Evolutionary conservation across 2,329 filamentous ascomycete genomes (phyloP), one percentile per base, ranked within the genome.

Genomic region (Sphaerulina musiva): DNA sequence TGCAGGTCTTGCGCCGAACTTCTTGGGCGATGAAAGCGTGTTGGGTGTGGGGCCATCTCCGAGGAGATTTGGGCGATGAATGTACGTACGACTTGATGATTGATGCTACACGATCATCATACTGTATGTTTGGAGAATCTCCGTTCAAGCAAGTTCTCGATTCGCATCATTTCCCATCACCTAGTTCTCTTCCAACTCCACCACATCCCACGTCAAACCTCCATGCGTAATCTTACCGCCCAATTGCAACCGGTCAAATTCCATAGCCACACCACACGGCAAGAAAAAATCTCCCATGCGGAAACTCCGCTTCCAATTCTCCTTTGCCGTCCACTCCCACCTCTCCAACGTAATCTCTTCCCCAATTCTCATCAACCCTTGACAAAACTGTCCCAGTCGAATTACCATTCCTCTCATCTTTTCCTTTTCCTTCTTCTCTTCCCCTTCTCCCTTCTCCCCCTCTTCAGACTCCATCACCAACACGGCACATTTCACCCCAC

Each of bases 321-420:
- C 57, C 46, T 58, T 40, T 57, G 12, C 48, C 48, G 23, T 56
- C 62, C 73, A 79, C 61, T 74, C 72, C 81, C 81, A 84, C 51
- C 80, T 72, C 73, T 85, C 82, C 1, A 76, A 70, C 17, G 73
- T 70, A 9, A 79, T 63, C 4, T 66, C 61, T 0, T 69, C 66
- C 0, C 74, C 76, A 1, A 69, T 66, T 57, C 78, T 74, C 47
- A 81, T 32, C 4, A 86, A 64, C 1, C 78, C 82, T 70, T 86
- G 83, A 38, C 74, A 78, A 57, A 72, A 77, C 53, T 74, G 69
- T 0, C 80, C 83, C 1, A 85, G 63, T 20, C 78, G 66, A 0
- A 85, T 69, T 0, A 83, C 71, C 57, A 79, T 69, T 0, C 83
- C 83, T 1, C 76, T 68, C 2, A 69, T 69, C 11, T 59, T 58